phyloP scores from a whole-genome alignment of 2,329 filamentous ascomycete species.

The Diaporthe sp. region DNA sequence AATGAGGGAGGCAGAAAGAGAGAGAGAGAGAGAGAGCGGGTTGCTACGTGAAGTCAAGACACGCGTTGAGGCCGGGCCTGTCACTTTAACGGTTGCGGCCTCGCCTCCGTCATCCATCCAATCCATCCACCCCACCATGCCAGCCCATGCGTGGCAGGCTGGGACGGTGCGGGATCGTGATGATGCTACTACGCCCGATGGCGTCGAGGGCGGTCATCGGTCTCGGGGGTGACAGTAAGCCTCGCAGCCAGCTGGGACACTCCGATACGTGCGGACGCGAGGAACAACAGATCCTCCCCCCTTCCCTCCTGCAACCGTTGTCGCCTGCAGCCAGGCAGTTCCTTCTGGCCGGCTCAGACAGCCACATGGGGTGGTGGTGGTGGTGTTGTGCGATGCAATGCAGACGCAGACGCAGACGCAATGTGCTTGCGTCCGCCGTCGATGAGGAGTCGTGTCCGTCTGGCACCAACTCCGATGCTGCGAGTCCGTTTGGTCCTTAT shows the following conservation, averaged over 20 bases:
- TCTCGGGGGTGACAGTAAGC: conserved; percentile 26
- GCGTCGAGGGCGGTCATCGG: conserved; percentile 10
- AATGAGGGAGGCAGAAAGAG: neutral
- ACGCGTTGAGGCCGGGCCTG: neutral
- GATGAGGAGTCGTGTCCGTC: neutral
- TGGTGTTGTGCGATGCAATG: conserved; percentile 18
- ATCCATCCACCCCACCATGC: neutral
- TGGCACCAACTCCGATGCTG: conserved; percentile 5
- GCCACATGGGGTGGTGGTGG: neutral
- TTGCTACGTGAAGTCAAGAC: neutral
- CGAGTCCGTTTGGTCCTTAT: neutral
- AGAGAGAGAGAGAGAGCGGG: neutral
- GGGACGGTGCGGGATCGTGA: neutral
- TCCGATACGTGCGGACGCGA: conserved; percentile 1
- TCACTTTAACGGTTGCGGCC: neutral
- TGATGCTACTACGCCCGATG: conserved; percentile 3
- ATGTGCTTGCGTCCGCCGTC: neutral
- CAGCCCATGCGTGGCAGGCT: conserved; percentile 6
- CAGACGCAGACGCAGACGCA: conserved; percentile 11
- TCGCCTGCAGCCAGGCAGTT: conserved; percentile 8
- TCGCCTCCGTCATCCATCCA: neutral
- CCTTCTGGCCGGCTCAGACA: neutral
- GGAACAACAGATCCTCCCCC: neutral
- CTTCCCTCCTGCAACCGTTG: neutral
- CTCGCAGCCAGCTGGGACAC: conserved; percentile 12